phyloP scores from a whole-genome alignment of 2,329 filamentous ascomycete genomes.

The Clarireedia sp. region DNA sequence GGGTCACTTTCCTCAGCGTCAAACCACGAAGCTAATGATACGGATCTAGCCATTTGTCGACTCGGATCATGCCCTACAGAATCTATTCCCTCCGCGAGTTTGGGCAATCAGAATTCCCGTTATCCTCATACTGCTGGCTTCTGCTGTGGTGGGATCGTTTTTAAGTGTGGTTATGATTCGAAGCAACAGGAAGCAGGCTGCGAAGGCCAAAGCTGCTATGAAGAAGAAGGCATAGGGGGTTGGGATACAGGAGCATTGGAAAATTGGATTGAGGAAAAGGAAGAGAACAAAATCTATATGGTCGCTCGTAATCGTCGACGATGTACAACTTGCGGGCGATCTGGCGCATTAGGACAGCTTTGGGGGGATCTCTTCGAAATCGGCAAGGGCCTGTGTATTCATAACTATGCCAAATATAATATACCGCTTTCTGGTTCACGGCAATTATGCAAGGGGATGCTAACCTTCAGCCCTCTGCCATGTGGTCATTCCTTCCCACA shows the following conservation, averaged over 20 bases:
- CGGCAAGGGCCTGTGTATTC: background rate
- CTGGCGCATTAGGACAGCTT: background rate
- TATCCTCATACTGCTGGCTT: slow-evolving; percentile 85
- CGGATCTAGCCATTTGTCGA: slow-evolving; percentile 86
- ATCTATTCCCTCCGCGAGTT: slow-evolving; percentile 91
- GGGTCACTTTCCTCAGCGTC: background rate
- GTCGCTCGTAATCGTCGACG: background rate
- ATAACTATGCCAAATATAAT: background rate
- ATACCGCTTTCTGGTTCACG: background rate
- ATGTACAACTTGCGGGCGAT: background rate
- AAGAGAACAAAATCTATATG: background rate
- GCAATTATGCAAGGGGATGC: background rate
- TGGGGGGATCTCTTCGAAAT: background rate
- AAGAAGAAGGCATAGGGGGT: slow-evolving; percentile 83
- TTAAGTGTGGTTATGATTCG: slow-evolving; percentile 96
- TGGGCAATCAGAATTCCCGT: slow-evolving; percentile 99
- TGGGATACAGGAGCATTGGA: background rate
- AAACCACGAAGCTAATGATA: background rate
- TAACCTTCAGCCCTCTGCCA: background rate
- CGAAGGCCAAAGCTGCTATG: slow-evolving; percentile 76
- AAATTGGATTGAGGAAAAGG: background rate
- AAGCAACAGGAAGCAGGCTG: slow-evolving; percentile 95
- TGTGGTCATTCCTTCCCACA: too few relatives aligned
- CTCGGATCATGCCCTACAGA: slow-evolving; percentile 83
- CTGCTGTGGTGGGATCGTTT: slow-evolving; percentile 92